A percentile compares a stretch with the other conserved stretches of the same genome.
Evolutionary conservation across 192 early-diverging fungal genomes (phyloP).

Genomic region (Dissophora globulifera): DNA sequence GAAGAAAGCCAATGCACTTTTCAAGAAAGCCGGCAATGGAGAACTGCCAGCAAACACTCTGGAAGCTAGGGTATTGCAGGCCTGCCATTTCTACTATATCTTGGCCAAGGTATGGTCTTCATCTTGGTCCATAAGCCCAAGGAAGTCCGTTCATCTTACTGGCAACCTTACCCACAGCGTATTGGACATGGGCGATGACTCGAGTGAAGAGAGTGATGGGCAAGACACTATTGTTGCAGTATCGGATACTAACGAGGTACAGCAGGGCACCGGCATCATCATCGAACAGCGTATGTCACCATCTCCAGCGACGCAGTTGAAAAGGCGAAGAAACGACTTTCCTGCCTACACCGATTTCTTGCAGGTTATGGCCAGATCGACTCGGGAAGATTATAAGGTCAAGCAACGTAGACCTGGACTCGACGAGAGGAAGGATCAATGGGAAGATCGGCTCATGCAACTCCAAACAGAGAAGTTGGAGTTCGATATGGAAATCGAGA

Average conservation of each 20-base stretch:
- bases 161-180: not conserved
- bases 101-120: not conserved
- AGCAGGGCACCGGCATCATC: not conserved
- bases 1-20: not conserved
- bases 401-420: not conserved
- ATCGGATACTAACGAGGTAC: not conserved
- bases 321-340: no score
- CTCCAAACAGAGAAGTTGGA: not conserved
- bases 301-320: no score
- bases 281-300: no score
- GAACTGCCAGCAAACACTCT: not conserved
- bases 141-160: not conserved
- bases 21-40: not conserved
- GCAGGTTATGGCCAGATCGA: no score
- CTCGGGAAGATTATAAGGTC: no score
- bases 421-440: not conserved
- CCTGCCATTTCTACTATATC: constrained; percentile 7
- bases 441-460: not conserved
- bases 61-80: not conserved
- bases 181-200: no score
- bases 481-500: not conserved
- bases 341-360: no score
- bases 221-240: not conserved
- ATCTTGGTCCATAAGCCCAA: not conserved
- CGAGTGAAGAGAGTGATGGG: not conserved